A percentile compares a stretch with the other conserved stretches of the same genome.
Evolutionary conservation across 2,329 filamentous ascomycete genomes (phyloP).

Genomic region (Cladobotryum mycophilum): DNA sequence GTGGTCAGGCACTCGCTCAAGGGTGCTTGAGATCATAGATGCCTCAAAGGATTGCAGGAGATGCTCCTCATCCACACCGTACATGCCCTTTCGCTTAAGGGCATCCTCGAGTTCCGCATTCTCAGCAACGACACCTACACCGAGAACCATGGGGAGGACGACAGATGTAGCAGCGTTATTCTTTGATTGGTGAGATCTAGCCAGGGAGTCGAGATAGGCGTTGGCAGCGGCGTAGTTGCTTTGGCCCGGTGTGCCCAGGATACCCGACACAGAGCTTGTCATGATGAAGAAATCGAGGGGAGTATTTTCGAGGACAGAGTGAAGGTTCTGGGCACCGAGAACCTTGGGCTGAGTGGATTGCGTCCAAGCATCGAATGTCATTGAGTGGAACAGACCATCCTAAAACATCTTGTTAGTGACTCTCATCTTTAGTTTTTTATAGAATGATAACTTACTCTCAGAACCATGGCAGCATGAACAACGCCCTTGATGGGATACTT

Average conservation of each 20-base stretch:
- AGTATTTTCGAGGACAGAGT: constrained; percentile 18
- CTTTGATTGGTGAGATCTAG: constrained; percentile 19
- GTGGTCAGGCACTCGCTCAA: constrained; percentile 12
- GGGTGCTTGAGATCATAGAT: background rate
- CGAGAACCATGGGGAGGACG: constrained; percentile 26
- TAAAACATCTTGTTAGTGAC: background rate
- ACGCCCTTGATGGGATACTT: constrained; percentile 21
- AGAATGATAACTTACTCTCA: constrained; percentile 11
- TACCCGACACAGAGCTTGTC: constrained; percentile 21
- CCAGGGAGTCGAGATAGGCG: constrained; percentile 29
- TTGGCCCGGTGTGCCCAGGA: constrained; percentile 25
- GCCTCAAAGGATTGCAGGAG: constrained; percentile 22
- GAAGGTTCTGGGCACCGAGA: constrained; percentile 19
- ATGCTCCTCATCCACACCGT: constrained; percentile 26
- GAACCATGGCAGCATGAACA: constrained; percentile 29
- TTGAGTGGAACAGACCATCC: constrained; percentile 21
- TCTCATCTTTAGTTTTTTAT: background rate
- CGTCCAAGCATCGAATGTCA: constrained; percentile 20
- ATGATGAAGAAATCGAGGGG: constrained; percentile 27
- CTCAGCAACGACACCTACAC: constrained; percentile 30
- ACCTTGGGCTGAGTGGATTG: constrained; percentile 20
- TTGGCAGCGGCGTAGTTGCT: constrained; percentile 27
- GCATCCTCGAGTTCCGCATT: constrained; percentile 28
- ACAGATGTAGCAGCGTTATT: constrained; percentile 23
- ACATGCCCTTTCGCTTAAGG: constrained; percentile 29